A percentile compares a stretch with the other conserved stretches of the same genome.
Evolutionary conservation across 768 basidiomycete genomes (phyloP).

Genomic region (Phlegmacium glaucopus): DNA sequence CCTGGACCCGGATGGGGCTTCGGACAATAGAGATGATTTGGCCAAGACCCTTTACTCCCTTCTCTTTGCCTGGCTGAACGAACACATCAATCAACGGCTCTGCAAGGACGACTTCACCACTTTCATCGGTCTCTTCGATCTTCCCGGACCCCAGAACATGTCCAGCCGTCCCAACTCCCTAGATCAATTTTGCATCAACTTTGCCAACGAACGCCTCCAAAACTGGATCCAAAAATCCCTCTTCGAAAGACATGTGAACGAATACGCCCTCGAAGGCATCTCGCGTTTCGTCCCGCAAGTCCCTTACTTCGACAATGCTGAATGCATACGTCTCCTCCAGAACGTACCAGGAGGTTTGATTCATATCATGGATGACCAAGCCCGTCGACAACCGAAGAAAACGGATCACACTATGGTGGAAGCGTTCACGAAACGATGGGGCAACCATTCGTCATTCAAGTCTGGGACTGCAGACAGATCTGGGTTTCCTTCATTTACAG

Average conservation of each 20-base stretch:
- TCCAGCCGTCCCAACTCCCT: constrained; percentile 86
- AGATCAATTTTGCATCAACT: constrained; percentile 96
- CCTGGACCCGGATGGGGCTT: constrained; percentile 90
- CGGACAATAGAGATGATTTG: constrained; percentile 91
- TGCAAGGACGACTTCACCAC: constrained; percentile 91
- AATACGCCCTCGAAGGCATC: constrained; percentile 84
- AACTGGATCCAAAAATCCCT: constrained; percentile 75
- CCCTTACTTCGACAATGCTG: constrained; percentile 87
- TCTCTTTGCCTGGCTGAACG: constrained; percentile 94
- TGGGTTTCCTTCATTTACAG: constrained; percentile 83
- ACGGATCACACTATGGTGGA: constrained; percentile 94
- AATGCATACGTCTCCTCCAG: constrained; percentile 83
- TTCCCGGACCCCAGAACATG: constrained; percentile 91
- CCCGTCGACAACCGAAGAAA: constrained; percentile 81
- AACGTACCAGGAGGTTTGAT: constrained; percentile 88
- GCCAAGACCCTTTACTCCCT: constrained; percentile 92
- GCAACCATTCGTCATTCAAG: constrained; percentile 91
- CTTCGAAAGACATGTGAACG: constrained; percentile 78
- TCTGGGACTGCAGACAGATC: constrained; percentile 69
- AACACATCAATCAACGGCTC: constrained; percentile 92
- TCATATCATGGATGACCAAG: constrained; percentile 98
- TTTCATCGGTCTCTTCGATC: constrained; percentile 91
- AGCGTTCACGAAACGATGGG: constrained; percentile 92
- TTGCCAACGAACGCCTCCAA: constrained; percentile 90
- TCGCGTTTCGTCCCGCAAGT: constrained; percentile 62